These are phyloP conservation scores for Medicago lupulina DNA, from an alignment of 306 rosid genomes.

Conservation along the genomic window DNA sequence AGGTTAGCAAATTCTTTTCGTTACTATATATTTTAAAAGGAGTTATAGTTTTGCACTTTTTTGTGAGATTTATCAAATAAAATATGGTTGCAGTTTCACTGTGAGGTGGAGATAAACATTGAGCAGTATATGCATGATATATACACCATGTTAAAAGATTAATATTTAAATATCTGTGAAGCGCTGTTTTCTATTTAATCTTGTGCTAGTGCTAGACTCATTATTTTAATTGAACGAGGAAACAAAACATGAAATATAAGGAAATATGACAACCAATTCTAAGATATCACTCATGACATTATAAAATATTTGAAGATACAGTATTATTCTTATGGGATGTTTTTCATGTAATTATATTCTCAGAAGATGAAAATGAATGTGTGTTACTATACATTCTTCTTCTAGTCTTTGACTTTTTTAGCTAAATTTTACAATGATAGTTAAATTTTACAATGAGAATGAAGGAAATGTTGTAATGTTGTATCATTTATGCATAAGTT, in stretches of 20 bases:
- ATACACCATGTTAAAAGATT: conserved; percentile 1
- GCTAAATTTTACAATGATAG: conserved; percentile 4
- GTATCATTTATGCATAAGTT: conserved; percentile 10
- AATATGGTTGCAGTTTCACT: conserved; percentile 29
- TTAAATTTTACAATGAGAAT: conserved; percentile 9
- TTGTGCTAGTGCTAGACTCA: not conserved
- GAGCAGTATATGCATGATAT: conserved; percentile 17
- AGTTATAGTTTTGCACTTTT: not conserved
- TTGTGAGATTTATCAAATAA: not conserved
- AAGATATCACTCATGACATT: not conserved
- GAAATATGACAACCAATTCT: not conserved
- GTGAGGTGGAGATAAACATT: not conserved
- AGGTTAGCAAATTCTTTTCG: conserved; percentile 59
- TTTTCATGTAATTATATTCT: conserved; percentile 8
- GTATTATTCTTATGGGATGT: not conserved
- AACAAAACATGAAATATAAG: not conserved
- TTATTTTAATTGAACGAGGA: not conserved
- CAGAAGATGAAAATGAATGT: conserved; percentile 7
- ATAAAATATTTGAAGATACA: not conserved
- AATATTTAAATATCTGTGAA: conserved; percentile 3
- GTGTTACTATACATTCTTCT: not conserved
- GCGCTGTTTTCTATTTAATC: not conserved
- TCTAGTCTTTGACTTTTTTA: not conserved
- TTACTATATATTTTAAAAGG: not conserved
- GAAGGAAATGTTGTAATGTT: conserved; percentile 4